A percentile compares a stretch with the other conserved stretches of the same genome.
These are phyloP conservation scores for Persicaria maculosa DNA, from an alignment of 148 eudicot genomes.

Conservation along the genomic window DNA sequence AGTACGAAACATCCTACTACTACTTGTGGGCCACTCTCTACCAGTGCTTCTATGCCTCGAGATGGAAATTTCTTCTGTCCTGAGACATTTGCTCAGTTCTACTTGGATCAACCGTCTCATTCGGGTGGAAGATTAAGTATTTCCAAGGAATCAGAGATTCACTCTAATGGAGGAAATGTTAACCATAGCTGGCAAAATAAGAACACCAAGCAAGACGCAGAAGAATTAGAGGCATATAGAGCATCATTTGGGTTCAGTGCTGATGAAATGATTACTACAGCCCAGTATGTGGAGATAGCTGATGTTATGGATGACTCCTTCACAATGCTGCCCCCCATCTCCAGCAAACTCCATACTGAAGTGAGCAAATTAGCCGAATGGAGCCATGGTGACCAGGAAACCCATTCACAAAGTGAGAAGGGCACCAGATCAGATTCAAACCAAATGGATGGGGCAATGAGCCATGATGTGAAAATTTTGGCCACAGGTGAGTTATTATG, in stretches of 20 bases:
- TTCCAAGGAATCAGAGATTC: conserved; percentile 72
- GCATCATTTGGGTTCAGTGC: conserved; percentile 99
- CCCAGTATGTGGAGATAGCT: conserved; percentile 86
- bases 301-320: conserved; percentile 79
- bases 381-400: conserved; percentile 29
- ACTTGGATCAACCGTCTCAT: conserved; percentile 73
- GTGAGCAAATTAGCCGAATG: conserved; percentile 31
- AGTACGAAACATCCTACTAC: conserved; percentile 33
- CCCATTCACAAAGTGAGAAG: conserved; percentile 27
- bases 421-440: conserved; percentile 29
- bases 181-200: conserved; percentile 66
- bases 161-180: conserved; percentile 48
- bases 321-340: conserved; percentile 50
- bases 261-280: conserved; percentile 81
- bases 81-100: conserved; percentile 91
- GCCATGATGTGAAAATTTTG: conserved; percentile 21
- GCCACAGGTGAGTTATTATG: conserved; percentile 40
- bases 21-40: conserved; percentile 40
- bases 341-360: conserved; percentile 35
- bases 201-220: conserved; percentile 65
- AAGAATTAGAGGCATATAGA: conserved; percentile 93
- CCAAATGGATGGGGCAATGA: conserved; percentile 19
- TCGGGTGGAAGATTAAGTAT: conserved; percentile 88
- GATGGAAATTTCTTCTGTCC: conserved; percentile 98
- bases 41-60: conserved; percentile 40